Evolutionary conservation across 2,329 filamentous ascomycete genomes (phyloP).

Genomic region (Monosporascus sp.): DNA sequence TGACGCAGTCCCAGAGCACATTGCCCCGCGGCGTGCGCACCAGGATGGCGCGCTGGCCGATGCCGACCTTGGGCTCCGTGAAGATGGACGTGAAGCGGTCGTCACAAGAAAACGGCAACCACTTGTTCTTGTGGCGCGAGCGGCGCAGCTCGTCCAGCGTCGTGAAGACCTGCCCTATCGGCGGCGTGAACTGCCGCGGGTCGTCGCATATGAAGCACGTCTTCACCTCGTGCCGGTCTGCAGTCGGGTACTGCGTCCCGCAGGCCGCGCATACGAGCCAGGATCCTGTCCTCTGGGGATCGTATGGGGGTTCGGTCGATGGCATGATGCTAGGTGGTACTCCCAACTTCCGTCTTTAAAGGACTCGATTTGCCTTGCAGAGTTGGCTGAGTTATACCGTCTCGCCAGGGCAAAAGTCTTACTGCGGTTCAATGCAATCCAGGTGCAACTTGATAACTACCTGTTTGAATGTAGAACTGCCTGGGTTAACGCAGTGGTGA

Average conservation of each 20-base stretch:
- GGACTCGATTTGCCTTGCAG: too few relatives aligned
- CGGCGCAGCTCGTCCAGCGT: slow-evolving; percentile 44
- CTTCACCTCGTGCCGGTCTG: slow-evolving; percentile 41
- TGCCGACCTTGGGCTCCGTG: slow-evolving; percentile 58
- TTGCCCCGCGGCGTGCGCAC: slow-evolving; percentile 62
- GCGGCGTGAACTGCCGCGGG: slow-evolving; percentile 64
- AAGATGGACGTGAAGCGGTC: slow-evolving; percentile 39
- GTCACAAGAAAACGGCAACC: slow-evolving; percentile 42
- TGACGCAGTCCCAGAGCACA: slow-evolving; percentile 74
- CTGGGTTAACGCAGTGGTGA: too few relatives aligned
- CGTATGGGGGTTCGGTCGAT: slow-evolving; percentile 10
- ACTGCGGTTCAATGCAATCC: too few relatives aligned
- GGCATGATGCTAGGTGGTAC: slow-evolving; percentile 4
- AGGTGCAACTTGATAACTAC: too few relatives aligned
- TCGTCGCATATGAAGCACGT: slow-evolving; percentile 71
- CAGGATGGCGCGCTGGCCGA: slow-evolving; percentile 70
- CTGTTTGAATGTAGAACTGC: too few relatives aligned
- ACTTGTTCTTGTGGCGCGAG: slow-evolving; percentile 47
- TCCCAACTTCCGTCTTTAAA: too few relatives aligned
- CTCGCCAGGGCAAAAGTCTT: too few relatives aligned
- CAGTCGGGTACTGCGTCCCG: slow-evolving; percentile 61
- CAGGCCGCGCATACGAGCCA: slow-evolving; percentile 61
- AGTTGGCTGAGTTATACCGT: too few relatives aligned
- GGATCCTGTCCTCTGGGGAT: slow-evolving; percentile 17
- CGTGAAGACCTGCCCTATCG: slow-evolving; percentile 60